Evolutionary conservation across 2,329 filamentous ascomycete genomes (phyloP).

Genomic region (Ustilaginoidea virens): DNA sequence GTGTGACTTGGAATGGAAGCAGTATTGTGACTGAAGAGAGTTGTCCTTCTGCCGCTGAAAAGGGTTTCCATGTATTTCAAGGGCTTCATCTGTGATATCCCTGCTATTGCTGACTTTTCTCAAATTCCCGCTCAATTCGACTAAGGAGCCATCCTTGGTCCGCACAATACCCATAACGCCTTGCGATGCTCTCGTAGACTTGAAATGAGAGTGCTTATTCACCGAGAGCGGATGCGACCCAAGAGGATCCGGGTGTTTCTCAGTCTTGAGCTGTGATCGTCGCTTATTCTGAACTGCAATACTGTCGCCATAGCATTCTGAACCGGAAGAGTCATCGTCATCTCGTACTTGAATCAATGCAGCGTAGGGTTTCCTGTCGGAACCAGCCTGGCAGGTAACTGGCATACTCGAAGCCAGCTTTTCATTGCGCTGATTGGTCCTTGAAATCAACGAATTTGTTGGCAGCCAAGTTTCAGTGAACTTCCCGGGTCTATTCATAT

Average conservation of each 20-base stretch:
- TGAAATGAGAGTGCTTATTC: too few relatives aligned
- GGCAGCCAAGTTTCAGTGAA: constrained; percentile 41
- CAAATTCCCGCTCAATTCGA: constrained; percentile 30
- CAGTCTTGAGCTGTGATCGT: neutral
- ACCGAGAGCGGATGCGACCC: neutral
- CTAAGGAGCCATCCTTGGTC: too few relatives aligned
- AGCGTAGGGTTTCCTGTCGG: constrained; percentile 27
- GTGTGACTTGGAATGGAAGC: constrained; percentile 43
- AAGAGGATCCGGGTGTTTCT: neutral
- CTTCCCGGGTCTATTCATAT: constrained; percentile 24
- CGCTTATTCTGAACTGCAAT: too few relatives aligned
- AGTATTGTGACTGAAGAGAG: constrained; percentile 36
- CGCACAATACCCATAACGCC: too few relatives aligned
- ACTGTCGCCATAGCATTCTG: too few relatives aligned
- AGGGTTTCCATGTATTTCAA: neutral
- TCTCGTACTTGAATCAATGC: constrained; percentile 27
- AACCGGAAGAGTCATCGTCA: constrained; percentile 6
- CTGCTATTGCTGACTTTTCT: constrained; percentile 25
- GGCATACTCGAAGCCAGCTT: neutral
- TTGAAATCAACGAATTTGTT: constrained; percentile 35
- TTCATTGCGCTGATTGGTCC: constrained; percentile 35
- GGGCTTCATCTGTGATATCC: constrained; percentile 19
- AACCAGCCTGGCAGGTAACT: constrained; percentile 13
- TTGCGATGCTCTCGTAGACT: too few relatives aligned
- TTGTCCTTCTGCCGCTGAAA: constrained; percentile 18